These are phyloP conservation scores for Phialocephala subalpina DNA, from an alignment of 2,329 filamentous ascomycete genomes.

Conservation along the genomic window DNA sequence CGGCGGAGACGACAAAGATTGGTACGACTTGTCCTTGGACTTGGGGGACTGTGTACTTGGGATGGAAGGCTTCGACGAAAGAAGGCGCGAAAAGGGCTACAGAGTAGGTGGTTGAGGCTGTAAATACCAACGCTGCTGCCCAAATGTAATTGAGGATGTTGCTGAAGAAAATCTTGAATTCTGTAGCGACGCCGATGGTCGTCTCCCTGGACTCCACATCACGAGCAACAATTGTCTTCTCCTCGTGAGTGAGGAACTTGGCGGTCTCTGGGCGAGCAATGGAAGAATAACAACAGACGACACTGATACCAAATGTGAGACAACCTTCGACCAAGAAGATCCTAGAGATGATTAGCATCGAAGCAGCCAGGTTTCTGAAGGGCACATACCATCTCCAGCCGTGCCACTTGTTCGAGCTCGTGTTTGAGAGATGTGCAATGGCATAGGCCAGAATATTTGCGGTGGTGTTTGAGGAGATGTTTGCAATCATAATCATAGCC, in stretches of 20 bases:
- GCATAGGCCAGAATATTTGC: conserved; percentile 50
- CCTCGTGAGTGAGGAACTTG: conserved; percentile 43
- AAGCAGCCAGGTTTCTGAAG: neutral
- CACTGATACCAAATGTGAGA: conserved; percentile 51
- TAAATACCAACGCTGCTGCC: conserved; percentile 46
- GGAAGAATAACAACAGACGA: conserved; percentile 50
- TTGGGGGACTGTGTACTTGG: conserved; percentile 72
- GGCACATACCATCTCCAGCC: conserved; percentile 64
- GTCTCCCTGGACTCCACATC: conserved; percentile 52
- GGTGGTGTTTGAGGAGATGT: conserved; percentile 47
- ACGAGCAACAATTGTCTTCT: conserved; percentile 47
- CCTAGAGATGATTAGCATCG: conserved; percentile 44
- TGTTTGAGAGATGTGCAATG: conserved; percentile 63
- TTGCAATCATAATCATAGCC: conserved; percentile 48
- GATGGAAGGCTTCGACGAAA: conserved; percentile 71
- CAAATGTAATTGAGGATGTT: conserved; percentile 67
- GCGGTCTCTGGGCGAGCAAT: conserved; percentile 24
- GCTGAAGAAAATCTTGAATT: conserved; percentile 59
- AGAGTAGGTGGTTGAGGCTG: conserved; percentile 63
- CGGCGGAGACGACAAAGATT: conserved; percentile 47
- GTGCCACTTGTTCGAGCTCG: conserved; percentile 69
- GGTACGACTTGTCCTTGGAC: conserved; percentile 50
- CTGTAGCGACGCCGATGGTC: conserved; percentile 73
- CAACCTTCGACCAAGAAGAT: conserved; percentile 59
- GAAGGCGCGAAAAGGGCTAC: conserved; percentile 61